phyloP scores from a whole-genome alignment of 1,139 yeast genomes.

The Saccharomyces pastorianus region DNA sequence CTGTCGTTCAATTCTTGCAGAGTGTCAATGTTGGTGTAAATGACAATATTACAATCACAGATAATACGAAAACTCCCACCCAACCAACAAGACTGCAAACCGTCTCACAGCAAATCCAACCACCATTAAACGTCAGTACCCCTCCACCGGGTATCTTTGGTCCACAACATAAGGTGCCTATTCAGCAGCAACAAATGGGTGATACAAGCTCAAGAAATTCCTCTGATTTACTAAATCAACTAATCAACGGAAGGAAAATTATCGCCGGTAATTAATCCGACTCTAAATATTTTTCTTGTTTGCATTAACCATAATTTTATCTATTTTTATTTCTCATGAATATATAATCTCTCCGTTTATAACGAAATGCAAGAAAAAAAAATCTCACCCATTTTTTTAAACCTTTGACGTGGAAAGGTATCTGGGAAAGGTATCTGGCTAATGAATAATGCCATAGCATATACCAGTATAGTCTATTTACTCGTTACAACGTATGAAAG shows the following conservation, averaged over 20 bases:
- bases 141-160: slow-evolving; percentile 43
- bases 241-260: slow-evolving; percentile 58
- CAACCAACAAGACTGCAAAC: slow-evolving; percentile 3
- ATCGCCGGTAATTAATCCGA: slow-evolving; percentile 25
- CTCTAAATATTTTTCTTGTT: background rate
- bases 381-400: background rate
- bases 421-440: background rate
- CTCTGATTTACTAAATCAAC: slow-evolving; percentile 59
- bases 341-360: background rate
- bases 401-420: background rate
- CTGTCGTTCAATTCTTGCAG: slow-evolving; percentile 29
- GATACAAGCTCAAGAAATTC: slow-evolving; percentile 34
- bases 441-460: background rate
- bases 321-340: background rate
- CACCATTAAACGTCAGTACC: slow-evolving; percentile 15
- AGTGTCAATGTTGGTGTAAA: slow-evolving; percentile 15
- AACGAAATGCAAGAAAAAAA: background rate
- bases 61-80: slow-evolving; percentile 2
- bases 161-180: slow-evolving; percentile 17
- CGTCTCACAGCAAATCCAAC: slow-evolving; percentile 21
- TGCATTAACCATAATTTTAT: background rate
- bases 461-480: background rate
- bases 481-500: background rate
- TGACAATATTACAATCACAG: slow-evolving; percentile 6
- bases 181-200: slow-evolving; percentile 15